Base-by-base conservation (phyloP, 805 yeast genomes). In the Hanseniaspora singularis region DNA sequence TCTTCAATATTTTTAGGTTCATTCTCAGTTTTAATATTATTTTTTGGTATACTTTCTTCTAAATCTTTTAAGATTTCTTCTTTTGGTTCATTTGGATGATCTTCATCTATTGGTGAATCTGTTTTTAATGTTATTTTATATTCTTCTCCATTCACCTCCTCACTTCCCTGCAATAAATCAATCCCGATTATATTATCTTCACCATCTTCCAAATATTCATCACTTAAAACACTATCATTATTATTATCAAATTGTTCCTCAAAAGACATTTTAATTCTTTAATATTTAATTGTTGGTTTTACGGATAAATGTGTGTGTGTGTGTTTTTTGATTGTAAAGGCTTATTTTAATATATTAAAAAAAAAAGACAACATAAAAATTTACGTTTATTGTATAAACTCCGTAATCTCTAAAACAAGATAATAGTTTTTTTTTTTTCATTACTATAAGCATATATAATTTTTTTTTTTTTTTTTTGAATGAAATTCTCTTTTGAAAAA, bases 221-320 rank as follows among this genome's bases (percentile, higher is more conserved):
- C 11, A 26, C 11, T 26, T 8, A 26, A 11, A 26, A 26, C 28
- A 26, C 11, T 11, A 26, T 26, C 28, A 26, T 26, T 26, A 11
- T 26, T 11, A 26, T 26, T 36, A 3, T 44, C 48, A 37, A 44
- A 44, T 14, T 37, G 48, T 15, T 44, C 48, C 15, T 44, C 41
- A 37, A 44, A 44, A 8, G 48, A 44, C 48, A 44, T 44, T 24
- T 22, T 15, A 20, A 4, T 38, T 8, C 11, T 26, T 26, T 8
- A 26, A 26, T 26, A 26, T 26, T 7, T 11, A 26, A 26, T 26
- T 26, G 11, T 26, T 26, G 28, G 7, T 7, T 26, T 7, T 26
- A 11, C 10, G 28, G 28, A 26, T 26, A 8, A 26, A 26, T 26
- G 28, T 26, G 28, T 26, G 28, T 26, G 28, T 26, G 28, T 26